Evolutionary conservation across 2,329 filamentous ascomycete genomes (phyloP).

Genomic region (Exophiala calicioides): DNA sequence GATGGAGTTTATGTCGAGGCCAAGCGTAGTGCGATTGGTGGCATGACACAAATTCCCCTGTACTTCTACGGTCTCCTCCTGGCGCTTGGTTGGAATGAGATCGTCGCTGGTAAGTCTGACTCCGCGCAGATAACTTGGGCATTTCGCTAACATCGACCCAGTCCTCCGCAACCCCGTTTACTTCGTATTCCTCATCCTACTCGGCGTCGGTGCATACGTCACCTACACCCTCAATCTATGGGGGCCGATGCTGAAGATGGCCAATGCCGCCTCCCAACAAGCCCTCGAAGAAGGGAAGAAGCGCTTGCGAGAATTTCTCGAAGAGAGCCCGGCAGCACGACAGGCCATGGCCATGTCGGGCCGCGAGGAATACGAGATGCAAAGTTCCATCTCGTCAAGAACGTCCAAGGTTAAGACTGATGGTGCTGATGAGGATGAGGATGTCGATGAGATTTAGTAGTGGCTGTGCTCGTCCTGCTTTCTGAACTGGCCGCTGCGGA

Average conservation of each 20-base stretch:
- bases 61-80: slow-evolving; percentile 92
- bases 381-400: slow-evolving; percentile 34
- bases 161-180: slow-evolving; percentile 92
- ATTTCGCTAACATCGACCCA: slow-evolving; percentile 42
- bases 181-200: slow-evolving; percentile 81
- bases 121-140: not conserved
- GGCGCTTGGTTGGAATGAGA: slow-evolving; percentile 97
- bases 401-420: slow-evolving; percentile 18
- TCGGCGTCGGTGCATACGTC: slow-evolving; percentile 76
- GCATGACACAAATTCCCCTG: slow-evolving; percentile 87
- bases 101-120: slow-evolving; percentile 73
- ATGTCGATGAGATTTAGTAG: slow-evolving; percentile 21
- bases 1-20: slow-evolving; percentile 98
- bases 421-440: slow-evolving; percentile 23
- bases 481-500: too few relatives aligned
- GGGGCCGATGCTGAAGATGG: slow-evolving; percentile 94
- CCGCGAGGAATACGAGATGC: slow-evolving; percentile 62
- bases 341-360: slow-evolving; percentile 74
- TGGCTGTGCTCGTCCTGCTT: too few relatives aligned
- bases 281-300: slow-evolving; percentile 90
- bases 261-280: slow-evolving; percentile 82
- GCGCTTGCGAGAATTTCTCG: slow-evolving; percentile 84
- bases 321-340: slow-evolving; percentile 79
- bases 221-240: slow-evolving; percentile 94
- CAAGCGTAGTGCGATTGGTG: slow-evolving; percentile 93